These are phyloP conservation scores for Halenospora varia DNA, from an alignment of 495 filamentous ascomycete genomes.

Conservation along the genomic window DNA sequence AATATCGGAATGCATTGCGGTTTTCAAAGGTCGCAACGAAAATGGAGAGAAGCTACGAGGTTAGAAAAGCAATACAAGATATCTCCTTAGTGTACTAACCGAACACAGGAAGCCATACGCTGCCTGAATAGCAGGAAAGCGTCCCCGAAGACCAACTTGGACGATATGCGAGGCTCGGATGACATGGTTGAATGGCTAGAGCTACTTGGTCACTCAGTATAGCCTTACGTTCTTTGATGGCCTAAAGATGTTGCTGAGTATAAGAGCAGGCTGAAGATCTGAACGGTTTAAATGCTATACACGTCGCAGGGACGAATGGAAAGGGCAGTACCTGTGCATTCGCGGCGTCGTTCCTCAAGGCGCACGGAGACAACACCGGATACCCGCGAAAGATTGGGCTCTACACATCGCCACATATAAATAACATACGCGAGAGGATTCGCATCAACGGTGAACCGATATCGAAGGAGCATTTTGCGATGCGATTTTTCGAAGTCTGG, in stretches of 20 bases:
- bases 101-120: slow-evolving; percentile 3
- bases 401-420: slow-evolving; percentile 81
- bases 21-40: neutral
- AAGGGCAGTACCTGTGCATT: slow-evolving; percentile 79
- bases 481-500: slow-evolving; percentile 85
- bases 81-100: neutral
- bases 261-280: slow-evolving; percentile 69
- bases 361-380: slow-evolving; percentile 24
- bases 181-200: slow-evolving; percentile 2
- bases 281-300: slow-evolving; percentile 65
- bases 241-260: neutral
- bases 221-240: neutral
- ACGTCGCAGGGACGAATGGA: slow-evolving; percentile 90
- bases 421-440: slow-evolving; percentile 82
- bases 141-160: neutral
- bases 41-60: slow-evolving; percentile 11
- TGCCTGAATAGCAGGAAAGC: slow-evolving; percentile 10
- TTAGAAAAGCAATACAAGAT: neutral
- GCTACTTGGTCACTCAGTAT: slow-evolving; percentile 4
- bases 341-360: slow-evolving; percentile 45
- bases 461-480: slow-evolving; percentile 69
- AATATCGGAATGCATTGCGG: neutral
- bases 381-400: slow-evolving; percentile 61
- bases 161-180: slow-evolving; percentile 1
- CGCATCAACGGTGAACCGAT: slow-evolving; percentile 72